A percentile compares a stretch with the other conserved stretches of the same genome.
These are phyloP conservation scores for Inonotus obliquus DNA, from an alignment of 1,284 basidiomycete genomes.

Conservation along the genomic window DNA sequence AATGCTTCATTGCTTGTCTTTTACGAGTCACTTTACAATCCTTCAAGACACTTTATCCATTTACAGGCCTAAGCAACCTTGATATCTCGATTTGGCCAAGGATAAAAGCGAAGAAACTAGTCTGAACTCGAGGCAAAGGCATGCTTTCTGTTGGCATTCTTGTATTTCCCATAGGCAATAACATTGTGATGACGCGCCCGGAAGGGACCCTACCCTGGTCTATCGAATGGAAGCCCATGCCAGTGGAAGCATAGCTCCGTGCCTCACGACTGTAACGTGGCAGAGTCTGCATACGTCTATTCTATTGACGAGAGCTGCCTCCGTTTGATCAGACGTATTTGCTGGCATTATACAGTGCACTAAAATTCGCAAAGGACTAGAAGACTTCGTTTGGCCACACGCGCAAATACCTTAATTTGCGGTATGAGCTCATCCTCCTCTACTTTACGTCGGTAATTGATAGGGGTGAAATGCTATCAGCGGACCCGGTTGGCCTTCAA, in stretches of 20 bases:
- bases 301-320: background rate
- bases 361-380: background rate
- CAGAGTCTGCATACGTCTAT: background rate
- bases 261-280: background rate
- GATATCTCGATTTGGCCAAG: too few species aligned
- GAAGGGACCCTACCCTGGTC: background rate
- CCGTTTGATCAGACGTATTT: background rate
- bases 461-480: too few species aligned
- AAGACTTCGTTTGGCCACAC: background rate
- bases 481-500: too few species aligned
- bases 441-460: too few species aligned
- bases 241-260: background rate
- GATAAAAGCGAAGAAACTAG: background rate
- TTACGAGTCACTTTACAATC: background rate
- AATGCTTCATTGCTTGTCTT: background rate
- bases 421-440: too few species aligned
- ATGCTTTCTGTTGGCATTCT: background rate
- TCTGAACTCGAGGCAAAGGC: background rate
- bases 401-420: background rate
- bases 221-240: background rate
- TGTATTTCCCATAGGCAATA: background rate
- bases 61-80: too few species aligned
- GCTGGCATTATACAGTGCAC: too few species aligned
- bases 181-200: too few species aligned
- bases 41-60: too few species aligned